Base-by-base conservation (phyloP, 768 basidiomycete genomes). In the Macrolepiota dolichaula region DNA sequence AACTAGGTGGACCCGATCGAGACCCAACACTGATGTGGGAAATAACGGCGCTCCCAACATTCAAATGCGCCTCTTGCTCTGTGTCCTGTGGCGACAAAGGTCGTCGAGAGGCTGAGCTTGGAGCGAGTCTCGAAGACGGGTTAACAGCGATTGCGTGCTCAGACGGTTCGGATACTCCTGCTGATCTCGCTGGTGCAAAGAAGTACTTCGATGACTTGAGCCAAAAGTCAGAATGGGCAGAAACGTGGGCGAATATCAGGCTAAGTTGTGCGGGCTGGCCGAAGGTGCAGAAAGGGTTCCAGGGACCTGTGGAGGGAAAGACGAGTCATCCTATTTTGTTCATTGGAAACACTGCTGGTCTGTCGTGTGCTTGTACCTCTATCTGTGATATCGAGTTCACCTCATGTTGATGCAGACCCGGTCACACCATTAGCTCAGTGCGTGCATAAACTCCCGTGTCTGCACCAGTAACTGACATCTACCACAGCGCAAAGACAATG, bases 341-440 rank as follows among this genome's bases (percentile, higher is more conserved):
- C 24, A 70, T 79, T 36, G 77, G 77, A 0, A 79, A 79, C 59
- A 77, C 76, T 12, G 74, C 73, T 44, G 76, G 75, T 76, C 51
- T 12, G 67, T 42, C 7, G 10, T 36, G 7, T 7, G 4, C 24
- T 25, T 27, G 22, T 51, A 12, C 15, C 15, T 19, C 19, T 9
- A 19, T 19, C n/a, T n/a, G 10, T 56, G 17, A 38, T 19, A 32
- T 40, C 13, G 0, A 47, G 27, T 40, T 9, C 1, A 10, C n/a
- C 29, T 32, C 7, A 7, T 32, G 36, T 3, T n/a, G 46, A 37
- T 40, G 13, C 32, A 73, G 74, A 74, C 56, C 72, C 73, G 2
- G 73, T 72, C 2, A 73, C 73, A 6, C 73, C 73, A 37, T 55
- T 73, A 1, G 60, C 55, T 22, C 64, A 61, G 72, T 72, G 37